Base-by-base conservation (phyloP, 1,284 basidiomycete genomes). In the Tremellales sp. region DNA sequence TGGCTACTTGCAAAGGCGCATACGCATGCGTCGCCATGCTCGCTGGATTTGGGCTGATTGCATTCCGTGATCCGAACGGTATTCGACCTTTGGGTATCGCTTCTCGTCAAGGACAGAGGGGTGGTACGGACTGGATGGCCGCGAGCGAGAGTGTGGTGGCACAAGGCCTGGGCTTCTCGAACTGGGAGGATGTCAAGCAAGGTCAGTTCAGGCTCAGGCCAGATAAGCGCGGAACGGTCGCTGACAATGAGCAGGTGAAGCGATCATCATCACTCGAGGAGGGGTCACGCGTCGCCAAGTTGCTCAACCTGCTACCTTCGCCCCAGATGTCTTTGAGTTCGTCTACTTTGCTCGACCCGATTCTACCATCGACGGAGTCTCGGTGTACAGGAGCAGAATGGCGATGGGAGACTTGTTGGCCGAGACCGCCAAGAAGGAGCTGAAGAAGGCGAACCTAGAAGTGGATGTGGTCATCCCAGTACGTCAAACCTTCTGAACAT, bases 251-350 rank as follows among this genome's bases (percentile, higher is more conserved):
- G 5, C 40, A 89, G 88, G 90, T 40, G 90, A 98, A 76, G 93
- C 94, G 15, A 79, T 98, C 52, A 97, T 98, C 72, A 91, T 97
- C 68, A 97, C 93, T 12, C 83, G 89, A 43, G 80, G 77, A 46
- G 79, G 80, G 42, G 80, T 93, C 46, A 81, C 82, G 7, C 81
- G 87, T 43, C 82, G 89, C 22, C 82, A 86, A 65, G 84, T 90
- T 39, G 81, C 80, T 10, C 76, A 80, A 23, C 79, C 84, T 2
- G 81, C 83, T 12, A 81, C 80, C 1, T 94, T 94, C 69, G 86
- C 92, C 1, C 96, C 96, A n/a, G 96, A 98, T 76, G 97, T 98
- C 63, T 99, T 98, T 70, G 96, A 99, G 80, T 97, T 85, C 66
- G 94, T 99, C 57, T 99, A 99, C 78, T 93, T 99, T 74, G 92